phyloP scores from a whole-genome alignment of 2,329 filamentous ascomycete species.

The Aspergillus texensis region DNA sequence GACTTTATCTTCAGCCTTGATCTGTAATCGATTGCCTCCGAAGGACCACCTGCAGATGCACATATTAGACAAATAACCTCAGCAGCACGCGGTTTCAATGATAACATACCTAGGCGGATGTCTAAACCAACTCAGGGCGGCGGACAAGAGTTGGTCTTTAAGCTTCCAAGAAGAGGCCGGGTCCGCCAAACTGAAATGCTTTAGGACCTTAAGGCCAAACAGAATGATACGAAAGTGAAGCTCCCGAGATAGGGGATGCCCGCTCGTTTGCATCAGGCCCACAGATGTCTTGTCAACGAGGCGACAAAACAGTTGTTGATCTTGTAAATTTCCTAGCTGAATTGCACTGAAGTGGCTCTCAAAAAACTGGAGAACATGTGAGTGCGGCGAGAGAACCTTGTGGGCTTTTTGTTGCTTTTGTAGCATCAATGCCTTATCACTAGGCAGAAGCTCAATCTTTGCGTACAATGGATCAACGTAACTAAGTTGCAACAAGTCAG shows the following conservation, averaged over 20 bases:
- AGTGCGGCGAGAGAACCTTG: conserved; percentile 82
- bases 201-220: conserved; percentile 77
- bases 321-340: conserved; percentile 79
- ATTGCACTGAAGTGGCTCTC: conserved; percentile 94
- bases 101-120: conserved; percentile 64
- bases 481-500: conserved; percentile 36
- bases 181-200: conserved; percentile 66
- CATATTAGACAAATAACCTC: conserved; percentile 16
- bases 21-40: conserved; percentile 87
- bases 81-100: not conserved
- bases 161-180: conserved; percentile 74
- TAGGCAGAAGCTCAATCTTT: conserved; percentile 90
- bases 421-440: conserved; percentile 73
- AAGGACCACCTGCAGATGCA: conserved; percentile 74
- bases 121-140: conserved; percentile 85
- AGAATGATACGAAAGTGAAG: conserved; percentile 87
- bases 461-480: conserved; percentile 87
- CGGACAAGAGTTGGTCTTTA: conserved; percentile 86
- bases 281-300: conserved; percentile 78
- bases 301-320: conserved; percentile 78
- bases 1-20: conserved; percentile 88
- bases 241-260: conserved; percentile 87
- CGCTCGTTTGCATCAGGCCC: conserved; percentile 68
- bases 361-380: conserved; percentile 83
- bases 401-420: conserved; percentile 79